These are phyloP conservation scores for Phytophthora macrochlamydospora DNA, from an alignment of 352 stramenopile genomes.

Conservation along the genomic window DNA sequence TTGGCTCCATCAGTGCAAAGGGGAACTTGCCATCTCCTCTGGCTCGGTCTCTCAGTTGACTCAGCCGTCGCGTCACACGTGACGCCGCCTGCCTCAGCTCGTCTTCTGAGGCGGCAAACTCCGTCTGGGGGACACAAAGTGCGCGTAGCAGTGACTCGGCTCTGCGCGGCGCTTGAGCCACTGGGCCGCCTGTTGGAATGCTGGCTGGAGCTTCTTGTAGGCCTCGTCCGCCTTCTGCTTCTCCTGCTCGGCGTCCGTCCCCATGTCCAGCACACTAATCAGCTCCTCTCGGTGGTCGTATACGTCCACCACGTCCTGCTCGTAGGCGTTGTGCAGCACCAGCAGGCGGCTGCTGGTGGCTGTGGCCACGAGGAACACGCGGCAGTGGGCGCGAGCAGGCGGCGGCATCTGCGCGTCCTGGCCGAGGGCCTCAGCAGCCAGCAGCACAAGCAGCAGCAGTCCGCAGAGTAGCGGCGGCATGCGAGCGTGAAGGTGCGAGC, in stretches of 20 bases:
- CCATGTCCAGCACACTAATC: slow-evolving; percentile 24
- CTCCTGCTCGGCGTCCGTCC: slow-evolving; percentile 17
- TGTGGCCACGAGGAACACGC: slow-evolving; percentile 57
- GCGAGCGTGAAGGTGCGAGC: too few relatives aligned
- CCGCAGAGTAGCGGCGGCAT: background rate
- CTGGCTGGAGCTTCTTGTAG: slow-evolving; percentile 51
- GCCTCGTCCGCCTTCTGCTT: slow-evolving; percentile 30
- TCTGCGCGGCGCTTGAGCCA: slow-evolving; percentile 41
- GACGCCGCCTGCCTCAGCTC: slow-evolving; percentile 1
- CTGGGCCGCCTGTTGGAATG: slow-evolving; percentile 50
- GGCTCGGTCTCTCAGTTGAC: slow-evolving; percentile 34
- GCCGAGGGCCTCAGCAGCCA: background rate
- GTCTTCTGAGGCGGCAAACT: slow-evolving; percentile 19
- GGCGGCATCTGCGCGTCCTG: slow-evolving; percentile 23
- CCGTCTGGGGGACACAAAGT: slow-evolving; percentile 29
- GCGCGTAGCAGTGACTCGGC: slow-evolving; percentile 57
- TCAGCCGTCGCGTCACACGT: slow-evolving; percentile 32
- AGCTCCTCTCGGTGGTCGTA: slow-evolving; percentile 46
- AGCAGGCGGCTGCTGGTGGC: slow-evolving; percentile 47
- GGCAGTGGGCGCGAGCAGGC: slow-evolving; percentile 42
- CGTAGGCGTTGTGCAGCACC: slow-evolving; percentile 56
- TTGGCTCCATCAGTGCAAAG: slow-evolving; percentile 41
- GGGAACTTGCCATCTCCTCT: slow-evolving; percentile 55
- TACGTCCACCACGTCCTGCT: slow-evolving; percentile 52
- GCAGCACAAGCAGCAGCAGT: slow-evolving; percentile 4